Evolutionary conservation across 2,329 filamentous ascomycete genomes (phyloP), one percentile per base, ranked within the genome.

Genomic region (Arthroderma sp.): DNA sequence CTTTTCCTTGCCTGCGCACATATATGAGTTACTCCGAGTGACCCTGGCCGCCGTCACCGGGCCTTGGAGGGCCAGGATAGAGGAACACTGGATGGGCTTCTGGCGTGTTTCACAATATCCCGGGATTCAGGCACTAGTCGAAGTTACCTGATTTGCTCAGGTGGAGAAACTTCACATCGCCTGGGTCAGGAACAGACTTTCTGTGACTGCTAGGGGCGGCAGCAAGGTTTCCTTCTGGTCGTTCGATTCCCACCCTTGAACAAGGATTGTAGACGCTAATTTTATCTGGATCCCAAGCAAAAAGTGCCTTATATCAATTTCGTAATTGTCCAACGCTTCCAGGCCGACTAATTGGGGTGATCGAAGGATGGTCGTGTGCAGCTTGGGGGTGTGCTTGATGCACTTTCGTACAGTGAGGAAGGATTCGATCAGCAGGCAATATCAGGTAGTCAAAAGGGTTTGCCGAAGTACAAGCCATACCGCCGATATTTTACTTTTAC

Each of bases 111-210:
- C 51, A 54, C 31, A 39, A 54, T 54, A 28, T 38, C 51, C 51
- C 25, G 23, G 51, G 19, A 15, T 54, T 19, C 11, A 39, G 51
- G 23, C n/a, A 28, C 51, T 38, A 54, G 51, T 54, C 33, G 33
- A 54, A 54, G 49, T 35, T 54, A 21, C 25, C 25, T 33, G 47
- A 31, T 51, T 33, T 51, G 47, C n/a, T 13, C 47, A 9, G 15
- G 47, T 51, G 47, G 47, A 51, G 47, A 1, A 33, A 28, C 51
- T 23, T 39, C 51, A 54, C 47, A 51, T 37, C 33, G 51, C 33
- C 51, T 54, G 51, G 51, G 51, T 54, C 51, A 54, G 51, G 51
- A 54, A 54, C 51, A 54, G 51, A 54, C 51, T 54, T 54, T 39
- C 25, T 13, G 33, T 11, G 51, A 9, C 28, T 25, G 25, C 23